Evolutionary conservation across 1,139 yeast species (phyloP).

Genomic region (Diutina mesorugosa): DNA sequence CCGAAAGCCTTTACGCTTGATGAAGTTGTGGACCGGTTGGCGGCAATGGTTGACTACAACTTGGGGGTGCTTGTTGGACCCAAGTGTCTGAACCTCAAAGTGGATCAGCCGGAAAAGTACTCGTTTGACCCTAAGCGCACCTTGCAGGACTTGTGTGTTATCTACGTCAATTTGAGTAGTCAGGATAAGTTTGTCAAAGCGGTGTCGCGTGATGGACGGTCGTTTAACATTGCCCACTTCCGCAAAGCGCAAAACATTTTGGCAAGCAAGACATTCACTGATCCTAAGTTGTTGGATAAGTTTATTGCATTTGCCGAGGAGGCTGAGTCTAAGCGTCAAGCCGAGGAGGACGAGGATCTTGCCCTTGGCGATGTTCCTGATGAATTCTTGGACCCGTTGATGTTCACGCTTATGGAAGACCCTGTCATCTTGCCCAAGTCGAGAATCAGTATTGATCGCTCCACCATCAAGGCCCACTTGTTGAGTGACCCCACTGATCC

Average conservation of each 20-base stretch:
- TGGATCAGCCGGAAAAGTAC: constrained; percentile 71
- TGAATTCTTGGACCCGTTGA: constrained; percentile 90
- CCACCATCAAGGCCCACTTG: constrained; percentile 88
- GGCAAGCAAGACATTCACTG: constrained; percentile 36
- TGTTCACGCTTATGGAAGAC: constrained; percentile 91
- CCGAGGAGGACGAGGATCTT: constrained; percentile 70
- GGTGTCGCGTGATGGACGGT: constrained; percentile 83
- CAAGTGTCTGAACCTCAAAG: constrained; percentile 79
- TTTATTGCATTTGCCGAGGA: constrained; percentile 44
- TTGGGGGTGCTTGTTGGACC: constrained; percentile 89
- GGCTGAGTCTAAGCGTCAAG: constrained; percentile 48
- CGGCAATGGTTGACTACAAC: constrained; percentile 92
- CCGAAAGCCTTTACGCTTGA: constrained; percentile 79
- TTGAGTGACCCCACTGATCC: constrained; percentile 95
- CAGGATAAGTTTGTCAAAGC: constrained; percentile 62
- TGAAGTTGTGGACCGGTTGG: constrained; percentile 86
- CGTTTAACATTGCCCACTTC: constrained; percentile 58
- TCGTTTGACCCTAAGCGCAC: constrained; percentile 71
- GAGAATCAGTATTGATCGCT: constrained; percentile 69
- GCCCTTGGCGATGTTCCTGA: constrained; percentile 94
- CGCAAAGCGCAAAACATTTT: constrained; percentile 60
- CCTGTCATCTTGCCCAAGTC: constrained; percentile 90
- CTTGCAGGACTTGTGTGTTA: constrained; percentile 56
- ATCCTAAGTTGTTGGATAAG: constrained; percentile 37
- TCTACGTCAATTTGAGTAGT: constrained; percentile 57